Base-by-base conservation (phyloP, 1,284 basidiomycete genomes). In the Hortiboletus rubellus region DNA sequence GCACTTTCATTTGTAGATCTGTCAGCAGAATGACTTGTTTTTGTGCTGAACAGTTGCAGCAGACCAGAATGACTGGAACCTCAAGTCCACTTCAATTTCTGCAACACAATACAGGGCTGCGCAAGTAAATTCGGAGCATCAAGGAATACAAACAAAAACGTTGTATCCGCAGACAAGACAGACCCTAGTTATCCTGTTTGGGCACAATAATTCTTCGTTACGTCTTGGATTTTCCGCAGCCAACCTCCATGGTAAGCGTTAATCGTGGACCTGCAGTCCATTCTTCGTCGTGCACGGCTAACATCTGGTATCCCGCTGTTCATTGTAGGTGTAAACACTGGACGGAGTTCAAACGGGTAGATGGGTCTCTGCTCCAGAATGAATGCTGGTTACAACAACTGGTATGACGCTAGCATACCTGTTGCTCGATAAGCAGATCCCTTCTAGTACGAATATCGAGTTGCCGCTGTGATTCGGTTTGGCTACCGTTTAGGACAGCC, bases 321-420 rank as follows among this genome's bases (percentile, higher is more conserved):
- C n/a, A 15, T 24, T 12, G n/a, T 6, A 22, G 43, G 34, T 24
- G 31, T 36, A 12, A n/a, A 37, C 33, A 27, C 7, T 31, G 42
- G 24, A 44, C 10, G 33, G 6, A 41, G 17, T 34, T 31, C 9
- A 33, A 18, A 22, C n/a, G 18, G 7, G 17, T n/a, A 24, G 22
- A 36, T 37, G 11, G 9, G 7, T 37, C 7, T 50, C 50, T 60
- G 14, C n/a, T 46, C 34, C 5, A 14, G 17, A 40, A 31, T 46
- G 44, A 63, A 45, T 45, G 31, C 27, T 17, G 30, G 14, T 51
- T 15, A 24, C 37, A 47, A 36, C 42, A 18, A 22, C 7, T 34
- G 24, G 47, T 6, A 46, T 9, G 31, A 50, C 7, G 10, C 11
- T 58, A 22, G 46, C 36, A 51, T 45, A 60, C 55, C 52, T 60